Base-by-base conservation (phyloP, 768 basidiomycete genomes). In the Mycena latifolia region DNA sequence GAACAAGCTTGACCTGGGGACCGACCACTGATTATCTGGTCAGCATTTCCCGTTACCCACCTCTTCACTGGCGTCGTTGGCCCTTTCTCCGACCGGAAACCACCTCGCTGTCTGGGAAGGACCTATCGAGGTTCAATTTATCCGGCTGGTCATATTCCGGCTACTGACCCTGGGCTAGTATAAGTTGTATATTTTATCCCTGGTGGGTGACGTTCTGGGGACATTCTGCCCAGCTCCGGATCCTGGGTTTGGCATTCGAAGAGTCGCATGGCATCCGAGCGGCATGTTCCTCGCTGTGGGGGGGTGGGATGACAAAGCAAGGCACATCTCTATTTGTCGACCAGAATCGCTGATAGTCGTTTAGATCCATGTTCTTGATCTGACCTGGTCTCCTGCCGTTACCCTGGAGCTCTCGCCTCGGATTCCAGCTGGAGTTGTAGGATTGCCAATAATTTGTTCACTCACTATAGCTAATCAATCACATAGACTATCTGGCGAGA, bases 281-380 rank as follows among this genome's bases (percentile, higher is more conserved):
- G 94, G 95, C 6, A 82, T 86, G 72, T 96, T 92, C 74, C 79
- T 98, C 11, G 92, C 90, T 2, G 83, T 96, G 0, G 90, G 88
- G 15, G 96, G 96, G 14, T 96, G 92, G 88, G 95, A 96, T 77
- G 94, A 96, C 71, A 94, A 92, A 79, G 94, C 92, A 59, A 45
- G 79, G 69, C 59, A 27, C 57, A 51, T 33, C 33, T 39, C 18
- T 5, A 28, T 39, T 5, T 50, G 15, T 10, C 52, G 33, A 35
- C n/a, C 55, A 39, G 27, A 31, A 50, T 22, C 43, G 45, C 52
- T 67, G 68, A 55, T 53, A 54, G 52, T 66, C 25, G 61, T 27
- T 55, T 62, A 95, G 94, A 82, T 95, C 29, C 82, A 94, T 66
- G 84, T 95, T 63, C 80, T 96, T 33, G 92, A 93, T 72, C 75